phyloP scores from a whole-genome alignment of 148 eudicot species.

The Fagopyrum homotropicum region DNA sequence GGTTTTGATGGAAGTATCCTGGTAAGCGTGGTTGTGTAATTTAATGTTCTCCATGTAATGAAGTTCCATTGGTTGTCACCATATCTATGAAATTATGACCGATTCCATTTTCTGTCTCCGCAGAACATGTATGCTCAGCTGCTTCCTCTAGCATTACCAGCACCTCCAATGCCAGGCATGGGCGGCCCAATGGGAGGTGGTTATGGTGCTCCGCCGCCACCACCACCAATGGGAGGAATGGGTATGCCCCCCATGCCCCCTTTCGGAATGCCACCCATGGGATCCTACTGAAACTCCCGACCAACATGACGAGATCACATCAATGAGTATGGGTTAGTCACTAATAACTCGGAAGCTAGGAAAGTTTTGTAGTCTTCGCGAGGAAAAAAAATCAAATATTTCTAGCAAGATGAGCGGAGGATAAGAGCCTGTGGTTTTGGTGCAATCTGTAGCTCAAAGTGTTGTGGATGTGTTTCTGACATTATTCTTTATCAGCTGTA shows the following conservation, averaged over 20 bases:
- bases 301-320: background rate
- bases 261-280: conserved; percentile 95
- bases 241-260: conserved; percentile 99
- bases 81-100: background rate
- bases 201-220: conserved; percentile 38
- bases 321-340: background rate
- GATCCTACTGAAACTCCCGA: conserved; percentile 41
- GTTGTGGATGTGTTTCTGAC: background rate
- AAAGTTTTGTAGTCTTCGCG: conserved; percentile 19
- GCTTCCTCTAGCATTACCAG: conserved; percentile 95
- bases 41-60: background rate
- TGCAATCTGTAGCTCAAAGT: conserved; percentile 3
- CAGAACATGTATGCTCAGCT: conserved; percentile 97
- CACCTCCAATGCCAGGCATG: conserved; percentile 92
- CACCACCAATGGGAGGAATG: conserved; percentile 60
- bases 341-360: conserved; percentile 16
- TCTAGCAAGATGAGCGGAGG: conserved; percentile 9
- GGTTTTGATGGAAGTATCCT: no score
- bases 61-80: background rate
- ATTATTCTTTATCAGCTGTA: conserved; percentile 11
- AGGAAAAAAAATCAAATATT: conserved; percentile 1
- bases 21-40: no score
- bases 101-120: conserved; percentile 13
- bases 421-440: background rate
- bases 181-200: conserved; percentile 47